Base-by-base conservation (phyloP, 441 rosid species). In the Corymbia calophylla region DNA sequence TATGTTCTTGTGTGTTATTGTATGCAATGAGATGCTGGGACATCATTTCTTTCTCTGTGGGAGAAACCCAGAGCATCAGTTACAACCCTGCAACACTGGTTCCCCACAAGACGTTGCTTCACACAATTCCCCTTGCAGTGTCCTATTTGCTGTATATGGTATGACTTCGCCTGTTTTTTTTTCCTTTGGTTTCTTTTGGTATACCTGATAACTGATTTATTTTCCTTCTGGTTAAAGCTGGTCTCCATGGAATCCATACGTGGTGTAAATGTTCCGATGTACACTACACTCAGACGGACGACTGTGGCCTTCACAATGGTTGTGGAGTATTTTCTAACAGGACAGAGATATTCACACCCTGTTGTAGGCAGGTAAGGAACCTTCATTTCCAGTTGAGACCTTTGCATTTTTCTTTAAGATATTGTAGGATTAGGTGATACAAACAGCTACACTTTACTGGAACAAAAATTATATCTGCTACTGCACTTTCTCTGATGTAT, bases 191-290 rank as follows among this genome's bases (percentile, higher is more conserved):
- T 23, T 77, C 18, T 23, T 77, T 77, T 58, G 8, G 23, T 88
- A n/a, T 48, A 64, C 53, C 70, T 27, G 18, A 17, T 86, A 31
- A 48, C 53, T n/a, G 55, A 54, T 88, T 87, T 89, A 39, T 86
- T 10, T 92, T 92, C 91, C 92, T 93, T 89, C 89, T 90, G 93
- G 94, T 77, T 77, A 91, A 96, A 98, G 99, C 94, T 98, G 93
- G 98, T 93, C 86, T 93, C 97, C 23, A 96, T 98, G 98, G 99
- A 96, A 91, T 94, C 99, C 92, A 93, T 98, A 54, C 99, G 99
- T 82, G 99, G 99, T 86, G 99, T 98, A 80, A 98, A 97, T 94
- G 98, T 98, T 92, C 99, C 99, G 87, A 98, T 98, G 99, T 98
- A 97, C 91, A 96, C 99, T 86, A 96, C 99, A 23, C 97, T 98